Conservation (phyloP, 441 rosid species). For the Geranium incanum region DNA sequence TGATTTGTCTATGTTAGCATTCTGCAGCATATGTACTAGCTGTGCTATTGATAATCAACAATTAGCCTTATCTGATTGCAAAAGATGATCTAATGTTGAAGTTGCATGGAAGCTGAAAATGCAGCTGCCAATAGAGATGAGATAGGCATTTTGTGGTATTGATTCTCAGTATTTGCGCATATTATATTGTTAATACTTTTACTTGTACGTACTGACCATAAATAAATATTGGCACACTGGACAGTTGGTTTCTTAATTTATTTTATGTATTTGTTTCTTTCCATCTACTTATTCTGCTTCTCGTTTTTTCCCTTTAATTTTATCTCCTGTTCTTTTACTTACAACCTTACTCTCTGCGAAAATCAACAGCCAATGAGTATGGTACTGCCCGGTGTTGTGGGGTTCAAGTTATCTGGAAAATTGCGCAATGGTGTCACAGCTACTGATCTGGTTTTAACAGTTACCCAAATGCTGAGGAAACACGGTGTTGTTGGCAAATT, state of each 20-base stretch:
- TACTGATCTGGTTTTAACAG: slow-evolving; percentile 94
- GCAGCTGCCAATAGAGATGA: background rate
- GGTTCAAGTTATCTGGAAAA: slow-evolving; percentile 84
- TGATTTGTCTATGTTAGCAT: background rate
- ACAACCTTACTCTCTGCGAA: background rate
- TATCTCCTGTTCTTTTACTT: background rate
- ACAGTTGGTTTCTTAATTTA: too few relatives aligned
- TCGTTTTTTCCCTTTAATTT: background rate
- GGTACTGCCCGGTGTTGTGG: slow-evolving; percentile 99
- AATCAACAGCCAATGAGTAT: slow-evolving; percentile 95
- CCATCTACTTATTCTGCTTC: background rate
- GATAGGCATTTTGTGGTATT: background rate
- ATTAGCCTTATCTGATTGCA: too few relatives aligned
- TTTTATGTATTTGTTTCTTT: background rate
- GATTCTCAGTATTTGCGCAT: background rate
- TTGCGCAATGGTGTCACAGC: slow-evolving; percentile 88
- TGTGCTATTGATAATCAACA: background rate
- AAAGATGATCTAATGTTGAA: too few relatives aligned
- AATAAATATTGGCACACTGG: too few relatives aligned
- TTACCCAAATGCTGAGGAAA: slow-evolving; percentile 94
- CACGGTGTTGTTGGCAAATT: slow-evolving; percentile 99
- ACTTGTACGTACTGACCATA: too few relatives aligned
- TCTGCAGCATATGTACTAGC: background rate
- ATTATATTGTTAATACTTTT: too few relatives aligned
- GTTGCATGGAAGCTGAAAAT: background rate